These are phyloP conservation scores for Salix suchowensis DNA, from an alignment of 345 rosid genomes.

Conservation along the genomic window DNA sequence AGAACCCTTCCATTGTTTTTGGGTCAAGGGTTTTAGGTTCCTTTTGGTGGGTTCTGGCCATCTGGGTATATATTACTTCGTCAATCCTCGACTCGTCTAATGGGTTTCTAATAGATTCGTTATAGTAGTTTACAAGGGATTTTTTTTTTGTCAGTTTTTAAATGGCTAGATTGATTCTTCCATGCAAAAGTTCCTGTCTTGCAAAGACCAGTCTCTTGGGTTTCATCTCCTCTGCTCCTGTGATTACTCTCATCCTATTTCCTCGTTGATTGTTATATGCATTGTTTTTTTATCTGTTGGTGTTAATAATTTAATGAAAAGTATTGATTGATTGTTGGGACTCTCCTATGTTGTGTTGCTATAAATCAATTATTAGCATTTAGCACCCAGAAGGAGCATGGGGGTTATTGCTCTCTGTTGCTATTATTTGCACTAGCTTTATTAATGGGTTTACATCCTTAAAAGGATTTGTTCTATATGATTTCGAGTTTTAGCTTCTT, in stretches of 20 bases:
- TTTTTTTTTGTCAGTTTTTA: background rate
- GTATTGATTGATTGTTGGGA: background rate
- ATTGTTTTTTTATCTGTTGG: background rate
- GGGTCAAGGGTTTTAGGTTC: slow-evolving; percentile 4
- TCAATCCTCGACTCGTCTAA: background rate
- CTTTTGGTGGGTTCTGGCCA: slow-evolving; percentile 22
- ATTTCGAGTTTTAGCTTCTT: slow-evolving; percentile 1
- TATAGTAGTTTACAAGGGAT: slow-evolving; percentile 3
- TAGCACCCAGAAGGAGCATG: background rate
- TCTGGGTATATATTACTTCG: slow-evolving; percentile 15
- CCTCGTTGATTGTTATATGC: background rate
- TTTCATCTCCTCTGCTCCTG: slow-evolving; percentile 75
- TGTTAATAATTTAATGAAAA: background rate
- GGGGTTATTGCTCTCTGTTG: background rate
- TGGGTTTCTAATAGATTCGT: background rate
- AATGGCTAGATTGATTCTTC: slow-evolving; percentile 86
- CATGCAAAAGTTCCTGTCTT: slow-evolving; percentile 71
- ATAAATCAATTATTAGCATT: background rate
- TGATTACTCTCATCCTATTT: slow-evolving; percentile 45
- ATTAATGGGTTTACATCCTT: background rate
- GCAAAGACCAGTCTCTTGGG: slow-evolving; percentile 60
- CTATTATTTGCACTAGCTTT: background rate
- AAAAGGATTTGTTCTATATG: background rate
- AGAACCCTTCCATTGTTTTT: background rate
- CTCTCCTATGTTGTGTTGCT: background rate